These are phyloP conservation scores for Cryptomeria japonica DNA, from an alignment of 75 land plant genomes.

Conservation along the genomic window DNA sequence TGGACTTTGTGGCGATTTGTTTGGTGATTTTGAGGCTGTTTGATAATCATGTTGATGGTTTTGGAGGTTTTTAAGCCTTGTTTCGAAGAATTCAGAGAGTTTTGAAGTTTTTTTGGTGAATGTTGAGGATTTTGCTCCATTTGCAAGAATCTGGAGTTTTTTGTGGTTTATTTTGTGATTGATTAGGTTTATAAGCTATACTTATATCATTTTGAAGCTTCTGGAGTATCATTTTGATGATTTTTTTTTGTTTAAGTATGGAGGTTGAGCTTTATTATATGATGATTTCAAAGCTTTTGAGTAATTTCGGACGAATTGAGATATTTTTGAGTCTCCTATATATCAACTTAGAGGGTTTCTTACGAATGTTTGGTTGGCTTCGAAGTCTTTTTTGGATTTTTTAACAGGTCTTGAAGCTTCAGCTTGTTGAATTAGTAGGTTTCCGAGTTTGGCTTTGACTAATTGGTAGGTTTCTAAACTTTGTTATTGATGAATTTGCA, in stretches of 20 bases:
- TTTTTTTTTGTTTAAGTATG: too few species aligned
- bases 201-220: not conserved
- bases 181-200: not conserved
- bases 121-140: too few species aligned
- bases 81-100: not conserved
- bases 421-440: not conserved
- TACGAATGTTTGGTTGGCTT: not conserved
- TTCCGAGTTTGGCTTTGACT: not conserved
- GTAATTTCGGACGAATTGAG: not conserved
- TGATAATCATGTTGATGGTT: not conserved
- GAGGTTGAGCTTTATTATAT: not conserved
- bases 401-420: not conserved
- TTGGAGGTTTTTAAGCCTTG: not conserved
- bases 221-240: too few species aligned
- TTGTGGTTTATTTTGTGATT: not conserved
- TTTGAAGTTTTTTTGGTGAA: too few species aligned
- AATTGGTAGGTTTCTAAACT: not conserved
- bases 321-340: not conserved
- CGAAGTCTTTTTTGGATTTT: not conserved
- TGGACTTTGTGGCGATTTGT: not conserved
- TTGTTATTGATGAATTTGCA: too few species aligned
- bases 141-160: too few species aligned
- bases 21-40: too few species aligned
- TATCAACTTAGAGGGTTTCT: not conserved
- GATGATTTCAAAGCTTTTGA: not conserved